Evolutionary conservation across 148 eudicot species (phyloP).

Genomic region (Drosera capensis): DNA sequence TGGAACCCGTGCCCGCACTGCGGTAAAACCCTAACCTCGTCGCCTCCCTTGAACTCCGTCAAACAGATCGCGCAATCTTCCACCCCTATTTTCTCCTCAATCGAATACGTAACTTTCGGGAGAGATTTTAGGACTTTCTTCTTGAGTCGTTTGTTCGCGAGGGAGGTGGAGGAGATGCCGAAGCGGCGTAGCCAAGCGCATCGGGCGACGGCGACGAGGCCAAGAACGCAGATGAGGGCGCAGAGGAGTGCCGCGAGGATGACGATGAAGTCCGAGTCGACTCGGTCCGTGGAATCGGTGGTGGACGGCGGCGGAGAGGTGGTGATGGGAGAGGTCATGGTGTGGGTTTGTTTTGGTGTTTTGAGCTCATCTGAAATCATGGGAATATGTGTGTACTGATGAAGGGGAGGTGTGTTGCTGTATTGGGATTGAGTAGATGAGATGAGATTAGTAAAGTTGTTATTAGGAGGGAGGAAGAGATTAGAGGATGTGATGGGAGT

Average conservation of each 20-base stretch:
- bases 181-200: slow-evolving; percentile 68
- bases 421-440: no score
- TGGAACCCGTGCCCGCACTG: slow-evolving; percentile 49
- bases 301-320: no score
- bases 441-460: no score
- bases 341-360: no score
- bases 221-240: slow-evolving; percentile 71
- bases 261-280: slow-evolving; percentile 49
- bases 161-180: slow-evolving; percentile 11
- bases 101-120: slow-evolving; percentile 28
- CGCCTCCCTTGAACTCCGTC: slow-evolving; percentile 49
- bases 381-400: no score
- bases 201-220: slow-evolving; percentile 60
- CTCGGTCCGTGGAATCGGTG: no score
- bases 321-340: no score
- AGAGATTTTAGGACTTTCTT: slow-evolving; percentile 48
- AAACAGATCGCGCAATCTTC: slow-evolving; percentile 64
- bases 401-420: no score
- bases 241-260: slow-evolving; percentile 72
- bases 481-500: no score
- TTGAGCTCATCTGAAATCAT: no score
- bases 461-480: no score
- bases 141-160: slow-evolving; percentile 50
- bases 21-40: slow-evolving; percentile 48
- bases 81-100: slow-evolving; percentile 14